Conservation (phyloP, 2,329 filamentous ascomycete species). For the Arthrinium phaeospermum region DNA sequence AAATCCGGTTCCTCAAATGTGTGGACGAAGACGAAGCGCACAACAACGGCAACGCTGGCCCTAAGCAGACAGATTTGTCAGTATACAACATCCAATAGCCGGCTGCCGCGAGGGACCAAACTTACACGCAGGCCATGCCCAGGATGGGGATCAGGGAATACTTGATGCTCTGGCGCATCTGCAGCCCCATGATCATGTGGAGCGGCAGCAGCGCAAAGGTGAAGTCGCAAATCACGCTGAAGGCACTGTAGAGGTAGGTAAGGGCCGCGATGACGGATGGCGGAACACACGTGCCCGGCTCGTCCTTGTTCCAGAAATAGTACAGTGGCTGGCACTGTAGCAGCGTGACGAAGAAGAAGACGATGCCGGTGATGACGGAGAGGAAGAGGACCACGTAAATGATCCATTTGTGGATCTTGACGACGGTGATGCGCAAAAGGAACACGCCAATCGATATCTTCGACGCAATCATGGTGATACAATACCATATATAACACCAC, state of each 20-base stretch:
- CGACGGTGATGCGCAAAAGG: slow-evolving; percentile 30
- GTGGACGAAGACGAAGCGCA: slow-evolving; percentile 30
- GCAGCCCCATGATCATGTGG: slow-evolving; percentile 52
- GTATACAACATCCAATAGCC: not conserved
- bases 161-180: slow-evolving; percentile 54
- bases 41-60: slow-evolving; percentile 30
- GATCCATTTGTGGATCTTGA: slow-evolving; percentile 26
- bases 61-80: slow-evolving; percentile 21
- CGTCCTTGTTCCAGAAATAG: slow-evolving; percentile 30
- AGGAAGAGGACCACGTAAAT: slow-evolving; percentile 27
- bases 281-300: slow-evolving; percentile 33
- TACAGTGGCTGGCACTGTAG: slow-evolving; percentile 30
- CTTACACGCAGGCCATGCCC: slow-evolving; percentile 50
- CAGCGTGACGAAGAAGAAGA: slow-evolving; percentile 31
- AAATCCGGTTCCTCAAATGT: slow-evolving; percentile 30
- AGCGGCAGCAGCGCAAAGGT: slow-evolving; percentile 50
- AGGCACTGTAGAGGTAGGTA: slow-evolving; percentile 50
- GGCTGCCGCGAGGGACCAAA: not conserved
- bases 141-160: slow-evolving; percentile 53
- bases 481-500: slow-evolving; percentile 29
- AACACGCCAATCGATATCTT: slow-evolving; percentile 31
- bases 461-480: slow-evolving; percentile 28
- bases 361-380: slow-evolving; percentile 27
- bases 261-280: slow-evolving; percentile 48
- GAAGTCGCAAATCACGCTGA: slow-evolving; percentile 47